Conservation (phyloP, 2,329 filamentous ascomycete species). For the Arthrobotrys sphaeroides region DNA sequence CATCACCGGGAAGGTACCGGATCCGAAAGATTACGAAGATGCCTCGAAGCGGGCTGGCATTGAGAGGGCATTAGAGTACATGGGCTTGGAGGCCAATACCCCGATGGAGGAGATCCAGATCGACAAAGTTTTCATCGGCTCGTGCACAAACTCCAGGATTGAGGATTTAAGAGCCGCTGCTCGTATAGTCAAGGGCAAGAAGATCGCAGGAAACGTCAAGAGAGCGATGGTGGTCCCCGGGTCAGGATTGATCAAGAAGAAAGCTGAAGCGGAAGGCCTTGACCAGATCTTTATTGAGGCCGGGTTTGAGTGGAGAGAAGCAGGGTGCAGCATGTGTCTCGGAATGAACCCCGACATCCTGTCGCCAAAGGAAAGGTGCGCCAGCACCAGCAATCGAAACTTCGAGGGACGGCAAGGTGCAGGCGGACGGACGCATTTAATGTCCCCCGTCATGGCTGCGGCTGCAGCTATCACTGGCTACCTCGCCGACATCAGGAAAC, state of each 20-base stretch:
- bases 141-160: conserved; percentile 96
- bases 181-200: conserved; percentile 83
- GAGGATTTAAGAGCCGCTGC: conserved; percentile 92
- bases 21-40: conserved; percentile 84
- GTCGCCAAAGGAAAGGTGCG: conserved; percentile 89
- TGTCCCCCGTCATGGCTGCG: conserved; percentile 97
- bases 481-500: conserved; percentile 87
- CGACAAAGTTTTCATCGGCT: conserved; percentile 98
- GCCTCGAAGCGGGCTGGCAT: conserved; percentile 82
- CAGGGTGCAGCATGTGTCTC: conserved; percentile 97
- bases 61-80: conserved; percentile 88
- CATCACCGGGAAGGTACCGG: conserved; percentile 88
- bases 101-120: conserved; percentile 89
- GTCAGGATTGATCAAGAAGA: conserved; percentile 90
- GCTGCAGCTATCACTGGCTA: conserved; percentile 89
- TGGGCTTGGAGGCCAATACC: conserved; percentile 87
- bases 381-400: conserved; percentile 95
- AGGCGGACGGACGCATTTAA: conserved; percentile 87
- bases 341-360: conserved; percentile 99
- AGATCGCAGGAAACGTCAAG: conserved; percentile 87
- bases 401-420: conserved; percentile 97
- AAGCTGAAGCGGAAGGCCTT: conserved; percentile 89
- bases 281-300: conserved; percentile 91
- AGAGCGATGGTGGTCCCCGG: conserved; percentile 96
- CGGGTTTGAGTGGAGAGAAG: conserved; percentile 97